A percentile compares a stretch with the other conserved stretches of the same genome.
Evolutionary conservation across 805 yeast species (phyloP).

Genomic region (Wickerhamomyces chambardii): DNA sequence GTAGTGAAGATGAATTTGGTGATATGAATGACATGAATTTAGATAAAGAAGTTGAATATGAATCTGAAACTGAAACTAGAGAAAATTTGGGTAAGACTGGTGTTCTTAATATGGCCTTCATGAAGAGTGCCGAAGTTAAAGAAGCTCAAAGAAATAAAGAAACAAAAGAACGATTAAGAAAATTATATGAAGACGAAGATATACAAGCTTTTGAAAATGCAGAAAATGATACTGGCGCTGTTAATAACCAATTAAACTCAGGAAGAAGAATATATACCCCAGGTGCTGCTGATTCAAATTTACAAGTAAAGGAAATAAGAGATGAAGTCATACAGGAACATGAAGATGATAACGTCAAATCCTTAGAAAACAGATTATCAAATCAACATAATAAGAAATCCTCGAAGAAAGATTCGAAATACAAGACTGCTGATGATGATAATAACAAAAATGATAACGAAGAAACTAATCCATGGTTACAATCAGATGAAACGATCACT

Average conservation of each 20-base stretch:
- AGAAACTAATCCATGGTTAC: slow-evolving; percentile 44
- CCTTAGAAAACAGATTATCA: slow-evolving; percentile 31
- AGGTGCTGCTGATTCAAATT: slow-evolving; percentile 18
- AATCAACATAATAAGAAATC: slow-evolving; percentile 10
- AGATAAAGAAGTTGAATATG: slow-evolving; percentile 38
- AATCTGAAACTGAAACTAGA: slow-evolving; percentile 22
- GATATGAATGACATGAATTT: slow-evolving; percentile 38
- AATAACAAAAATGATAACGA: slow-evolving; percentile 11
- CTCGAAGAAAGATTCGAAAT: slow-evolving; percentile 1
- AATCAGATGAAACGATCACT: slow-evolving; percentile 17
- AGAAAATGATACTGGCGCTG: slow-evolving; percentile 26
- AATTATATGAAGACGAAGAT: slow-evolving; percentile 39
- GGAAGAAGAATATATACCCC: slow-evolving; percentile 85
- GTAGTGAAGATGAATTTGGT: slow-evolving; percentile 29
- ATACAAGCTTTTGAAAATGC: slow-evolving; percentile 25
- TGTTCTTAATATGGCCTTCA: slow-evolving; percentile 88
- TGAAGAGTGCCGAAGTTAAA: slow-evolving; percentile 81
- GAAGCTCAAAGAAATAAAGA: slow-evolving; percentile 49
- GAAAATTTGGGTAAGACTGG: slow-evolving; percentile 73
- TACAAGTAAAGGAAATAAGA: slow-evolving; percentile 26
- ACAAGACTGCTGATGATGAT: slow-evolving; percentile 3
- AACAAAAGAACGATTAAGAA: slow-evolving; percentile 40
- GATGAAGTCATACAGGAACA: slow-evolving; percentile 32
- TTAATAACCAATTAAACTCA: slow-evolving; percentile 45
- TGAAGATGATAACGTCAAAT: slow-evolving; percentile 39